Base-by-base conservation (phyloP, 805 yeast species). In the Kluyveromyces nonfermentans region DNA sequence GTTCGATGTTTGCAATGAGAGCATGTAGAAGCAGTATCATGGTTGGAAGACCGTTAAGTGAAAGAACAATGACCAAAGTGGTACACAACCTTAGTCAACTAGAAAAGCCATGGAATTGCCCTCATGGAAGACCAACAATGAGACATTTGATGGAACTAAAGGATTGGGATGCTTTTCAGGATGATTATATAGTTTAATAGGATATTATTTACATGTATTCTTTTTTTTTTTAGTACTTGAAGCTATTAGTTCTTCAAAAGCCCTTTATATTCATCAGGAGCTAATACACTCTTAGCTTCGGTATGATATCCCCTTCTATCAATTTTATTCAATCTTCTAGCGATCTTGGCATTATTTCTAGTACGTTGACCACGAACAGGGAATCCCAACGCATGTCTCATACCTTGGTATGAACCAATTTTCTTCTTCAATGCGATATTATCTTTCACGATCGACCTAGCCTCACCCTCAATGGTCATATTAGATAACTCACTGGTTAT, bases 91-190 rank as follows among this genome's bases (percentile, higher is more conserved):
- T 93, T 42, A 77, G 90, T 10, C 67, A 61, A 0, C 68, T 93
- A 33, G 89, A 87, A 48, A 85, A 86, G 57, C 99, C 99, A 0
- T 93, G 99, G 98, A 83, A 82, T 53, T 80, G 88, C 56, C 99
- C 99, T 0, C 99, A 93, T 64, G 98, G 99, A 0, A 69, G 99
- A 50, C 99, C 98, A 0, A 93, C 99, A 1, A 79, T 93, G 83
- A 73, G 98, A 44, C 97, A 90, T 62, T 68, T 90, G 46, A 77
- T 81, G 47, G 87, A 85, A 44, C 56, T 82, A 33, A 61, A 67
- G 35, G 62, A 67, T 37, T 71, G 78, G 74, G 52, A 57, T 17
- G 51, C 71, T 0, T 76, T 75, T 49, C 53, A 53, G 8, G 65
- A 63, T 2, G 82, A 77, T 52, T 72, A 73, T 51, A 46, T 48